Evolutionary conservation across 768 basidiomycete species (phyloP).

Genomic region (Tylopilus sp.): DNA sequence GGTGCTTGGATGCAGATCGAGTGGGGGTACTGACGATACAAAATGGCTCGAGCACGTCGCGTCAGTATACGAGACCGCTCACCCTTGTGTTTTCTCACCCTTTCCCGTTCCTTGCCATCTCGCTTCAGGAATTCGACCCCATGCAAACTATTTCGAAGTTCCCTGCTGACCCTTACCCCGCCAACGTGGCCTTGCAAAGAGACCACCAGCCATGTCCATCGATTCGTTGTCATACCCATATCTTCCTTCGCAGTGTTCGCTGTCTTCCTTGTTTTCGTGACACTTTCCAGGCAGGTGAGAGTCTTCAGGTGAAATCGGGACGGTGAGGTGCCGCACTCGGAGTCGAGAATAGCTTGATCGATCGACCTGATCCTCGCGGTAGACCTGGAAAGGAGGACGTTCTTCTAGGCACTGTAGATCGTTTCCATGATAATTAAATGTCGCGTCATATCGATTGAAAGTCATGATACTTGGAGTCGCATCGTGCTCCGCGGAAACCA

Average conservation of each 20-base stretch:
- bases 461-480: slow-evolving; percentile 37
- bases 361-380: slow-evolving; percentile 21
- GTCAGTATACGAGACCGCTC: slow-evolving; percentile 5
- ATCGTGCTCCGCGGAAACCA: slow-evolving; percentile 38
- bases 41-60: neutral
- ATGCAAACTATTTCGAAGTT: slow-evolving; percentile 49
- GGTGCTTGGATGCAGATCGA: slow-evolving; percentile 36
- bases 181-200: slow-evolving; percentile 36
- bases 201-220: slow-evolving; percentile 25
- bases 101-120: slow-evolving; percentile 44
- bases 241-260: slow-evolving; percentile 12
- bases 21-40: slow-evolving; percentile 44
- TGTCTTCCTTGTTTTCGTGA: slow-evolving; percentile 41
- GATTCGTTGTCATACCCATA: slow-evolving; percentile 20
- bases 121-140: slow-evolving; percentile 28
- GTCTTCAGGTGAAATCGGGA: slow-evolving; percentile 16
- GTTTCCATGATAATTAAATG: slow-evolving; percentile 29
- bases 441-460: slow-evolving; percentile 43
- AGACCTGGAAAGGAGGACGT: slow-evolving; percentile 19
- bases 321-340: slow-evolving; percentile 4
- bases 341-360: slow-evolving; percentile 17
- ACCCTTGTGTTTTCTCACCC: slow-evolving; percentile 54
- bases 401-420: slow-evolving; percentile 12
- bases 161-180: slow-evolving; percentile 39
- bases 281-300: slow-evolving; percentile 4